These are phyloP conservation scores for Didymella arachidicola DNA, from an alignment of 2,329 filamentous ascomycete species.

Conservation along the genomic window DNA sequence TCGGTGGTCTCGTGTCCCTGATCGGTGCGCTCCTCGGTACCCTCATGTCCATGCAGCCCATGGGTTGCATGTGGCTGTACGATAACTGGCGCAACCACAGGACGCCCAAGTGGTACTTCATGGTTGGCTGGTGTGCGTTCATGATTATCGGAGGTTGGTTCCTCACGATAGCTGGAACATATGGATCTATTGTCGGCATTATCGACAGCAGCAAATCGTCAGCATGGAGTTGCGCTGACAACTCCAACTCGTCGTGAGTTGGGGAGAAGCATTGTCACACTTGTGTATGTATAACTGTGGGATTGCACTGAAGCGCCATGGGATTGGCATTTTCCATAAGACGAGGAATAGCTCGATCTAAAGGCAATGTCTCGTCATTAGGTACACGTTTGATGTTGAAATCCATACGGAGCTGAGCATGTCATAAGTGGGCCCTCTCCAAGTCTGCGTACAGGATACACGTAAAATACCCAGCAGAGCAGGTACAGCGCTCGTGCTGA, in stretches of 20 bases:
- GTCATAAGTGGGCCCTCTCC: no score
- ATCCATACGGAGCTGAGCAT: background rate
- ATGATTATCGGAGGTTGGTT: conserved; percentile 35
- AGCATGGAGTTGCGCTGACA: conserved; percentile 39
- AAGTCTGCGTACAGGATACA: no score
- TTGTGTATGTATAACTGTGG: background rate
- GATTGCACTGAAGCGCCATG: background rate
- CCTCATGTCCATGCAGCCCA: conserved; percentile 38
- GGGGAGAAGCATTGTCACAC: background rate
- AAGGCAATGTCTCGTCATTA: background rate
- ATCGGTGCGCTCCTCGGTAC: conserved; percentile 39
- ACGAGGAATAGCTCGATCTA: background rate
- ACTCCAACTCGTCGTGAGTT: conserved; percentile 23
- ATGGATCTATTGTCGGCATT: conserved; percentile 38
- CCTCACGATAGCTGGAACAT: conserved; percentile 37
- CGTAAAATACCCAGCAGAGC: no score
- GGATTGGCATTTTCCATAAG: background rate
- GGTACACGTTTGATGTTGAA: background rate
- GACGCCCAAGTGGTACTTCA: conserved; percentile 28
- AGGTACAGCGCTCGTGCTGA: background rate
- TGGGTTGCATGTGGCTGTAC: conserved; percentile 43
- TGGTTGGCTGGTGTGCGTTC: conserved; percentile 36
- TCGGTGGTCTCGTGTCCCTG: conserved; percentile 38
- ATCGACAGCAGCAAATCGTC: conserved; percentile 36
- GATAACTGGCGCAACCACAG: conserved; percentile 33